Evolutionary conservation across 2,329 filamentous ascomycete species (phyloP).

Genomic region (Penicillium polonicum): DNA sequence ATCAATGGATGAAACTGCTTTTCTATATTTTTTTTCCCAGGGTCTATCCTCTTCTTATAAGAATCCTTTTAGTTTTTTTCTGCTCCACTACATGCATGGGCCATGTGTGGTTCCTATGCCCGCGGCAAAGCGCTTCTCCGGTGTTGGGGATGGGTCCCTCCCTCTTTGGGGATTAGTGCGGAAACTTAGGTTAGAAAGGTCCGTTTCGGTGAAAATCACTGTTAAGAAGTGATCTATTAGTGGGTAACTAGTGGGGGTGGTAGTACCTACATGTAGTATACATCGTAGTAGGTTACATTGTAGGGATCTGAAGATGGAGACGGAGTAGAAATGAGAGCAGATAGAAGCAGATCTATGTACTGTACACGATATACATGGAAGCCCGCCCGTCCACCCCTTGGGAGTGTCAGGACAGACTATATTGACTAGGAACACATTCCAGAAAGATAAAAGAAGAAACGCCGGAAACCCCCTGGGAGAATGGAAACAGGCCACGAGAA

Average conservation of each 20-base stretch:
- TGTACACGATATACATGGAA: constrained; percentile 36
- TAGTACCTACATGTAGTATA: background rate
- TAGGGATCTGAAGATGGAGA: background rate
- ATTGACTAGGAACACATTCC: constrained; percentile 24
- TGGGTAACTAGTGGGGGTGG: background rate
- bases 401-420: background rate
- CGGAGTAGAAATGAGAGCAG: constrained; percentile 9
- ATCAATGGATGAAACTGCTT: constrained; percentile 1
- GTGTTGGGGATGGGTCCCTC: background rate
- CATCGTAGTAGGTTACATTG: background rate
- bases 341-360: constrained; percentile 30
- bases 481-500: constrained; percentile 25
- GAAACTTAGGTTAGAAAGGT: background rate
- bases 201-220: background rate
- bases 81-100: constrained; percentile 8
- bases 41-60: background rate
- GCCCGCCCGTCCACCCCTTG: constrained; percentile 5
- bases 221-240: background rate
- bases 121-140: constrained; percentile 13
- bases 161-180: constrained; percentile 3
- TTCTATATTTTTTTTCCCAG: background rate
- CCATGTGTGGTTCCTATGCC: background rate
- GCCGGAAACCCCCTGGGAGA: constrained; percentile 33
- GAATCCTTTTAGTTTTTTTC: background rate
- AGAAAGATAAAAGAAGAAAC: constrained; percentile 19